Evolutionary conservation across 2,329 filamentous ascomycete species (phyloP), one percentile per base, ranked within the genome.

Genomic region (Hypoxylon sp.): DNA sequence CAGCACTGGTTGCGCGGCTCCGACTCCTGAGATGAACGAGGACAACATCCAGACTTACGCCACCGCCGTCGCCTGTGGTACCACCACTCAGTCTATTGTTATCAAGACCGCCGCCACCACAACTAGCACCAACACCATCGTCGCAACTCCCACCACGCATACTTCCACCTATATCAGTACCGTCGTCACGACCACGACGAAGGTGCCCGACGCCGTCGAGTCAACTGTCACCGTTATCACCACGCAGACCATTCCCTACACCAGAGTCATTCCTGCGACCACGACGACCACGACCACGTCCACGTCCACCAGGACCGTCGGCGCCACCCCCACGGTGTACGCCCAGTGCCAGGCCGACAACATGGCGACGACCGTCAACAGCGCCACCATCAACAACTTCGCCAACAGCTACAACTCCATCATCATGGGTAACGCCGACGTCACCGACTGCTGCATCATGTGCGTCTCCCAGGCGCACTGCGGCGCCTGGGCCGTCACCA

Each of bases 321-420:
- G 59, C n/a, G 22, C 59, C 2, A 59, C 59, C 4, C 59, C 59
- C 10, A 59, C 59, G 1, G 55, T 34, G 13, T 59, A 58, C 22
- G 55, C 54, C 6, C 49, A 54, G 55, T 63, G 59, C 51, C 11
- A 17, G 15, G 17, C 43, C 5, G 30, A 44, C 59, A 63, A 63
- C 50, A 20, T 63, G 6, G 55, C 55, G 1, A 44, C 49, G 4
- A 58, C 19, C 19, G 20, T 58, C 44, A 59, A 51, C 55, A 48
- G 55, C 10, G 22, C 37, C 54, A 19, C 24, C 43, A 63, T 63
- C 49, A 63, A 59, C 59, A 37, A 32, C 44, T 48, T 58, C 10
- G 22, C 24, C 4, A 17, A 32, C 10, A 39, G 20, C 32, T 47
- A 47, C 44, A 15, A 19, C 8, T 46, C 32, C 5, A n/a, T 48